Percentiles rank a stretch among this genome's conserved stretches.
Evolutionary conservation across 495 filamentous ascomycete genomes (phyloP).

Genomic region (Hypoxylon fragiforme): DNA sequence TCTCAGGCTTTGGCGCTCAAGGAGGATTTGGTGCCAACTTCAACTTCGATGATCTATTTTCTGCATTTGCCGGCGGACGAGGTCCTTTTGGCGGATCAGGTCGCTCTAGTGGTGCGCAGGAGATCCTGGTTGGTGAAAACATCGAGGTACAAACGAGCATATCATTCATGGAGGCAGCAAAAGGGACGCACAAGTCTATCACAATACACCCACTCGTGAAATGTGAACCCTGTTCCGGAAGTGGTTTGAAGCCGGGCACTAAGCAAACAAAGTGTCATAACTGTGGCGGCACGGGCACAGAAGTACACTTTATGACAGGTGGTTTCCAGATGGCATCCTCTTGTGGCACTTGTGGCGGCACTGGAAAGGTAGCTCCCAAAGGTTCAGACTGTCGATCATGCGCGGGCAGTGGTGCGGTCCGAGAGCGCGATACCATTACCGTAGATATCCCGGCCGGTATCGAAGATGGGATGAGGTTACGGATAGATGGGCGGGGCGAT

Average conservation of each 20-base stretch:
- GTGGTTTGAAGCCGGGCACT: slow-evolving; percentile 79
- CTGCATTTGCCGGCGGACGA: slow-evolving; percentile 74
- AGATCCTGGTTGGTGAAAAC: slow-evolving; percentile 83
- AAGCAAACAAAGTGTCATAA: slow-evolving; percentile 70
- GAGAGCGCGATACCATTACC: slow-evolving; percentile 75
- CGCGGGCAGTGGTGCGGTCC: slow-evolving; percentile 73
- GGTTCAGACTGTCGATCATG: slow-evolving; percentile 81
- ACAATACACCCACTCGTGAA: slow-evolving; percentile 72
- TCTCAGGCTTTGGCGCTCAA: slow-evolving; percentile 61
- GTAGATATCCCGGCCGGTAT: slow-evolving; percentile 93
- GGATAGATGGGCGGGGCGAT: slow-evolving; percentile 82
- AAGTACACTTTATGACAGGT: slow-evolving; percentile 84
- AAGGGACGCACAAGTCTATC: slow-evolving; percentile 79
- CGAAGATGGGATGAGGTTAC: slow-evolving; percentile 91
- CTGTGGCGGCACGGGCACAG: slow-evolving; percentile 84
- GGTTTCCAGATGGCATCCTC: slow-evolving; percentile 95
- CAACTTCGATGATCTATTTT: slow-evolving; percentile 94
- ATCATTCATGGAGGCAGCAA: slow-evolving; percentile 95
- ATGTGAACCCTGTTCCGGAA: slow-evolving; percentile 81
- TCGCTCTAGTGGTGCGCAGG: slow-evolving; percentile 61
- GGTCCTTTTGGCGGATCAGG: slow-evolving; percentile 57
- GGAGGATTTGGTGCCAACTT: slow-evolving; percentile 76
- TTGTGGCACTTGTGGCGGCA: slow-evolving; percentile 77
- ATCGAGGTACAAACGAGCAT: slow-evolving; percentile 92
- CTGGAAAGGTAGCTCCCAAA: slow-evolving; percentile 69